These are phyloP conservation scores for Setaria italica DNA, from an alignment of 202 grass and related monocot species.

Conservation along the genomic window DNA sequence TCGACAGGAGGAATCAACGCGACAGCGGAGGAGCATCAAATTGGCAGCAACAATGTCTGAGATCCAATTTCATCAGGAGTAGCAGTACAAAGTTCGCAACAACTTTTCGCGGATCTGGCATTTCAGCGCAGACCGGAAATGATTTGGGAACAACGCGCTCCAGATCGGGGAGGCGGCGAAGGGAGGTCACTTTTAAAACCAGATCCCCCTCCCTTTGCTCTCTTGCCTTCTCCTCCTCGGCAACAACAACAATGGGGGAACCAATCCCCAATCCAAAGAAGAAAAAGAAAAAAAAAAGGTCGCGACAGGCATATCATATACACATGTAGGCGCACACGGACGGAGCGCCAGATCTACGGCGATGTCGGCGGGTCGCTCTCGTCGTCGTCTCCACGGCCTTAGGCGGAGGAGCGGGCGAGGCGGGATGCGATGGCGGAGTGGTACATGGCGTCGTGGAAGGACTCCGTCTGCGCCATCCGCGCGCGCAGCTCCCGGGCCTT, in stretches of 20 bases:
- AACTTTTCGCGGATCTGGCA: conserved; percentile 11
- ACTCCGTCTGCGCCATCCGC: conserved; percentile 67
- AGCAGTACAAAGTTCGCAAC: not conserved
- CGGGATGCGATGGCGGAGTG: conserved; percentile 95
- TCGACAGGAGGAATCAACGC: no score
- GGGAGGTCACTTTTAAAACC: conserved; percentile 30
- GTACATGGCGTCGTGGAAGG: conserved; percentile 88
- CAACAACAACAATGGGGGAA: no score
- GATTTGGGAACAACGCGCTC: not conserved
- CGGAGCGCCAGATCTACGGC: not conserved
- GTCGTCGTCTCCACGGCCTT: not conserved
- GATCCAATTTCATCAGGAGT: not conserved
- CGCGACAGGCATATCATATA: conserved; percentile 37
- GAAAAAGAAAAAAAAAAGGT: no score
- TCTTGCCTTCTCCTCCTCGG: not conserved
- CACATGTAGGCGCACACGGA: not conserved
- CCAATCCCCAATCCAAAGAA: not conserved
- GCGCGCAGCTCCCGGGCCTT: conserved; percentile 81
- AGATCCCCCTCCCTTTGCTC: not conserved
- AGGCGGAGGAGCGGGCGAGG: conserved; percentile 65
- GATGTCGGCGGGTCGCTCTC: not conserved
- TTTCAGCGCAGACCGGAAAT: not conserved
- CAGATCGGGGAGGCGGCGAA: not conserved
- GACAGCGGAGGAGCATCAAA: no score
- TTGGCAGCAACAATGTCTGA: not conserved